Evolutionary conservation across 192 early-diverging fungal species (phyloP).

Genomic region (Tieghemiomyces parasiticus): DNA sequence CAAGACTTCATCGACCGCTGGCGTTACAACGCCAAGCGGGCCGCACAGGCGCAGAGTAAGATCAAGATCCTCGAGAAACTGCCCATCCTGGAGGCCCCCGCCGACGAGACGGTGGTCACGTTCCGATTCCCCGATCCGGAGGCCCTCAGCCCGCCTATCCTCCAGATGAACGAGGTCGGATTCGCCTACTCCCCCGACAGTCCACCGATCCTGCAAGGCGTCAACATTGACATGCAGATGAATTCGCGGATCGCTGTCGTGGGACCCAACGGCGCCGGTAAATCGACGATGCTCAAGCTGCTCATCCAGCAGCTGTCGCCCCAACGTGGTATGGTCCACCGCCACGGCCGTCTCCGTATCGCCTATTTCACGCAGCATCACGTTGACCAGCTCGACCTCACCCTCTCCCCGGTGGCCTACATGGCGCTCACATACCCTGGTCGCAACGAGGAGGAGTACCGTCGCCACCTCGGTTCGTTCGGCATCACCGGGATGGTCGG

Average conservation of each 20-base stretch:
- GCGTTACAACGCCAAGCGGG: conserved; percentile 97
- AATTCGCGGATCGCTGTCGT: conserved; percentile 96
- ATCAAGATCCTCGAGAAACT: conserved; percentile 98
- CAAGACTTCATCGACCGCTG: conserved; percentile 98
- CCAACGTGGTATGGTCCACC: conserved; percentile 57
- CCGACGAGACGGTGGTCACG: conserved; percentile 56
- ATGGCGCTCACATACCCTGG: conserved; percentile 82
- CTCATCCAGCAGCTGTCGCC: conserved; percentile 78
- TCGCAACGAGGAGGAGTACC: conserved; percentile 88
- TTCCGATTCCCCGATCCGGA: conserved; percentile 93
- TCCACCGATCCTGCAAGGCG: conserved; percentile 64
- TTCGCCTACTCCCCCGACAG: conserved; percentile 77
- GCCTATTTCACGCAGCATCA: conserved; percentile 97
- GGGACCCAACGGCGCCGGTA: conserved; percentile 98
- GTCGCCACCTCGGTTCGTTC: conserved; percentile 82
- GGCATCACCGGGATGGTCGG: conserved; percentile 95
- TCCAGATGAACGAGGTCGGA: conserved; percentile 83
- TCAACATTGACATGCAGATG: conserved; percentile 92
- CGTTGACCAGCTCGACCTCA: conserved; percentile 91
- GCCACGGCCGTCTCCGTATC: conserved; percentile 86
- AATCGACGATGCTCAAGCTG: conserved; percentile 91
- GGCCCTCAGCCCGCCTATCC: conserved; percentile 85
- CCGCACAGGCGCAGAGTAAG: conserved; percentile 93
- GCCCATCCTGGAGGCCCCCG: conserved; percentile 77
- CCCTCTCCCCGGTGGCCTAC: conserved; percentile 68